phyloP scores from a whole-genome alignment of 495 filamentous ascomycete species.

The Pseudomonodictys pantanalensis region DNA sequence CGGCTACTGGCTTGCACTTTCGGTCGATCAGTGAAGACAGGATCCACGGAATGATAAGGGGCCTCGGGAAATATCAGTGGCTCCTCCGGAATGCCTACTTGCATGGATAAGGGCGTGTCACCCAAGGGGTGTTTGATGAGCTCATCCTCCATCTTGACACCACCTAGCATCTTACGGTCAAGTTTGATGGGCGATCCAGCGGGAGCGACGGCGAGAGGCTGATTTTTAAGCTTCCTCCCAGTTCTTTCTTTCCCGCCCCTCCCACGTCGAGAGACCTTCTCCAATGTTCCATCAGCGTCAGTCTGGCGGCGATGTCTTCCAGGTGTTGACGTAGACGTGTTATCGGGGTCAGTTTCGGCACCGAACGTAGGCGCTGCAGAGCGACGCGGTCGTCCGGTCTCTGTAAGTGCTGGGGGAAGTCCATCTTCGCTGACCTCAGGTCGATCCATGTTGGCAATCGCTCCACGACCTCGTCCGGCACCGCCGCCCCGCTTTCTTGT shows the following conservation, averaged over 20 bases:
- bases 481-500: conserved; percentile 55
- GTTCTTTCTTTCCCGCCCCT: conserved; percentile 36
- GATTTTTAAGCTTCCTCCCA: conserved; percentile 34
- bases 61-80: conserved; percentile 24
- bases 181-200: conserved; percentile 34
- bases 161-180: conserved; percentile 28
- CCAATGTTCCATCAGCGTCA: conserved; percentile 21
- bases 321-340: conserved; percentile 44
- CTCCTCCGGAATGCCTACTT: conserved; percentile 8
- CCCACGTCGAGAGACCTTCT: conserved; percentile 37
- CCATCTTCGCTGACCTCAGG: conserved; percentile 33
- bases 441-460: conserved; percentile 59
- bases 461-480: conserved; percentile 42
- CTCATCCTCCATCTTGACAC: conserved; percentile 27
- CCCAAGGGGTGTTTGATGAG: conserved; percentile 5
- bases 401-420: conserved; percentile 50
- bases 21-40: conserved; percentile 19
- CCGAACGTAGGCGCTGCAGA: conserved; percentile 73
- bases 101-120: conserved; percentile 12
- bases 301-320: conserved; percentile 24
- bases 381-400: conserved; percentile 65
- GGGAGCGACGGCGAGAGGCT: conserved; percentile 38
- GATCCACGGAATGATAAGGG: too few species aligned
- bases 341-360: conserved; percentile 45
- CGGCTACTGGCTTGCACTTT: conserved; percentile 11